Conservation (phyloP, 805 yeast genomes). For the Brettanomyces anomalus region DNA sequence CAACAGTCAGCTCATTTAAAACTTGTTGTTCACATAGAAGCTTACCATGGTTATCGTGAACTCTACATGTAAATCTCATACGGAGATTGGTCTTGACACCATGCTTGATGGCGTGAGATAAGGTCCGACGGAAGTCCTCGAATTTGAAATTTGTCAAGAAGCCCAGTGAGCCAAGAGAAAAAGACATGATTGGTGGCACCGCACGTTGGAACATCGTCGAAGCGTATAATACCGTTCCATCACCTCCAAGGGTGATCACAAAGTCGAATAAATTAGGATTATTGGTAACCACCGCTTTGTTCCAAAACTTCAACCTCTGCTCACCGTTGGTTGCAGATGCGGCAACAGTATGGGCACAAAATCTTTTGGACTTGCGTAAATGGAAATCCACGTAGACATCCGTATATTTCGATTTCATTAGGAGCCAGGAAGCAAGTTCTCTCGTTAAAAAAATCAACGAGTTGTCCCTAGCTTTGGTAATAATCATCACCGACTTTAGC, state of each 20-base stretch:
- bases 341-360: slow-evolving; percentile 46
- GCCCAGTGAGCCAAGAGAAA: slow-evolving; percentile 86
- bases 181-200: slow-evolving; percentile 89
- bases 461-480: slow-evolving; percentile 85
- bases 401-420: slow-evolving; percentile 25
- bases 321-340: slow-evolving; percentile 38
- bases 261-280: slow-evolving; percentile 53
- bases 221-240: slow-evolving; percentile 88
- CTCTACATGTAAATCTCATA: slow-evolving; percentile 82
- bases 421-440: slow-evolving; percentile 72
- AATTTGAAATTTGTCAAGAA: slow-evolving; percentile 82
- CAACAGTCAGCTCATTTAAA: slow-evolving; percentile 82
- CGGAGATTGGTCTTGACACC: slow-evolving; percentile 76
- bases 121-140: slow-evolving; percentile 54
- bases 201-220: slow-evolving; percentile 75
- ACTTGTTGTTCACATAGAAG: slow-evolving; percentile 64
- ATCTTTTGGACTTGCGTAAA: slow-evolving; percentile 51
- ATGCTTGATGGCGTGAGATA: slow-evolving; percentile 49
- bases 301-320: slow-evolving; percentile 59
- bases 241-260: slow-evolving; percentile 89
- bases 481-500: slow-evolving; percentile 64
- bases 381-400: slow-evolving; percentile 66
- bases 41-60: slow-evolving; percentile 45
- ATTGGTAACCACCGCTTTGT: slow-evolving; percentile 40
- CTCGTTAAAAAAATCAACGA: slow-evolving; percentile 67